These are phyloP conservation scores for Cucurbita ficifolia DNA, from an alignment of 306 rosid genomes.

Conservation along the genomic window DNA sequence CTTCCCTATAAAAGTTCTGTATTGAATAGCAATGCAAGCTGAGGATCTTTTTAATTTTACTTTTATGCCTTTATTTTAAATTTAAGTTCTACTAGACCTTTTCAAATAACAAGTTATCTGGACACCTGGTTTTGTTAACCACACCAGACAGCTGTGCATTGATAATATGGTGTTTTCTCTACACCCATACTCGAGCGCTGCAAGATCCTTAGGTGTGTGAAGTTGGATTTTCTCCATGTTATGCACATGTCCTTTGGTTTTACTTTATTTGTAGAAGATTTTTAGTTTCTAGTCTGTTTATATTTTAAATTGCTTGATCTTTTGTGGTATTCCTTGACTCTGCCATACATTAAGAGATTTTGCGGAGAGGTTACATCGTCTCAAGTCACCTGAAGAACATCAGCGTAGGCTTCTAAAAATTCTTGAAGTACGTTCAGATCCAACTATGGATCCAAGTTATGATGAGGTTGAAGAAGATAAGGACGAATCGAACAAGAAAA, in stretches of 20 bases:
- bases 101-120: background rate
- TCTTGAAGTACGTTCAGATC: conserved; percentile 62
- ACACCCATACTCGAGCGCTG: background rate
- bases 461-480: conserved; percentile 53
- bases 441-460: conserved; percentile 49
- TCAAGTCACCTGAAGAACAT: conserved; percentile 57
- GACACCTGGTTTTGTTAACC: background rate
- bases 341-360: conserved; percentile 49
- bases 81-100: background rate
- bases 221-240: background rate
- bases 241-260: background rate
- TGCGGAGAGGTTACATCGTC: conserved; percentile 58
- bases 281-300: background rate
- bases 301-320: conserved; percentile 5
- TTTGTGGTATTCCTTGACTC: conserved; percentile 51
- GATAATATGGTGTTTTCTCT: background rate
- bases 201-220: background rate
- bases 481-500: conserved; percentile 31
- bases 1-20: background rate
- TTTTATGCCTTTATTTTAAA: background rate
- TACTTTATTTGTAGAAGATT: background rate
- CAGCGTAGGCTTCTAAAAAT: conserved; percentile 51
- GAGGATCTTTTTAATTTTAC: background rate
- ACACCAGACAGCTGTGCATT: background rate
- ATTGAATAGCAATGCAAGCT: background rate